Evolutionary conservation across 768 basidiomycete genomes (phyloP).

Genomic region (Solioccasus polychromus): DNA sequence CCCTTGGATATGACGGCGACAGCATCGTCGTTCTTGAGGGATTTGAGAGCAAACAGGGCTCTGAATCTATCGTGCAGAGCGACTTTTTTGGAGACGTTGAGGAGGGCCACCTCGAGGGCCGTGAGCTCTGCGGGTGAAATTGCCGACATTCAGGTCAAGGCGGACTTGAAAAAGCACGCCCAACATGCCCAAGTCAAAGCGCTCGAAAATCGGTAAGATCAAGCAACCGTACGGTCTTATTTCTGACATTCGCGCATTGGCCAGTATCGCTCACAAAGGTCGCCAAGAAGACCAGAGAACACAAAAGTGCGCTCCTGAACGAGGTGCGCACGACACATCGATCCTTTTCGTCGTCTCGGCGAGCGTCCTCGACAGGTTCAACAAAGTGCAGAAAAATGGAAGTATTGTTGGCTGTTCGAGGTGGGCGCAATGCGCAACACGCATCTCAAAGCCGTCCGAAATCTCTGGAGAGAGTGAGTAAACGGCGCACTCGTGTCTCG

Average conservation of each 20-base stretch:
- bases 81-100: conserved; percentile 70
- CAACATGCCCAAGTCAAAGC: conserved; percentile 3
- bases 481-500: neutral
- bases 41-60: conserved; percentile 89
- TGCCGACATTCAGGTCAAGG: conserved; percentile 26
- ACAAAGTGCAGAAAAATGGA: conserved; percentile 83
- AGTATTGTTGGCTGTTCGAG: conserved; percentile 93
- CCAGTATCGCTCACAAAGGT: conserved; percentile 93
- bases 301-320: conserved; percentile 80
- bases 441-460: conserved; percentile 89
- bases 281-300: conserved; percentile 86
- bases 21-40: conserved; percentile 73
- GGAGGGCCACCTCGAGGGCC: conserved; percentile 69
- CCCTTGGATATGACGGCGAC: conserved; percentile 86
- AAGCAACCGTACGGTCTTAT: neutral
- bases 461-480: conserved; percentile 87
- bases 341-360: conserved; percentile 6
- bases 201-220: conserved; percentile 68
- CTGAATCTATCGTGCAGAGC: conserved; percentile 87
- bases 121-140: conserved; percentile 54
- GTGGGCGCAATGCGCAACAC: conserved; percentile 96
- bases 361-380: conserved; percentile 59
- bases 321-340: conserved; percentile 49
- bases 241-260: conserved; percentile 14
- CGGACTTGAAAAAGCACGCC: conserved; percentile 57